These are phyloP conservation scores for Gracilariopsis chorda DNA, from an alignment of 23 red algal genomes.

Conservation along the genomic window DNA sequence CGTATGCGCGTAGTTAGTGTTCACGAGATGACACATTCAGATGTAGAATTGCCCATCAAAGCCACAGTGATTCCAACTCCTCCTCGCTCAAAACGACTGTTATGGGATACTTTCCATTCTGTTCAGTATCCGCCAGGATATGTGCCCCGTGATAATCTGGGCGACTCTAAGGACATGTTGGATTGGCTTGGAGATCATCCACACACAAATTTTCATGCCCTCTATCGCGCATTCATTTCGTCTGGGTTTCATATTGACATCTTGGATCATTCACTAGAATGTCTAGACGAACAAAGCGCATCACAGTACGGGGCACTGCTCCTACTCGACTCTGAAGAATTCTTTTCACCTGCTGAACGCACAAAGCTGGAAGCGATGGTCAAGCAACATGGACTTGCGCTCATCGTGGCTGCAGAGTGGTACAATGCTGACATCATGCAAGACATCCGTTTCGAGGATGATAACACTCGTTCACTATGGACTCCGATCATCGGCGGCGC, in stretches of 20 bases:
- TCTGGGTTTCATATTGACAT: conserved; percentile 75
- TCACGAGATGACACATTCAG: conserved; percentile 21
- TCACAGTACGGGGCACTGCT: conserved; percentile 53
- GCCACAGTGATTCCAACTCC: conserved; percentile 38
- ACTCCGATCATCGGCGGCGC: conserved; percentile 66
- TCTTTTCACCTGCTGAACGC: conserved; percentile 51
- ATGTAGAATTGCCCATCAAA: conserved; percentile 50
- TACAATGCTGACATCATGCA: conserved; percentile 72
- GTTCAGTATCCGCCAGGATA: conserved; percentile 82
- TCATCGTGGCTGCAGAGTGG: conserved; percentile 87
- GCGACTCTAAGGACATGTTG: conserved; percentile 72
- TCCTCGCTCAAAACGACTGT: conserved; percentile 52
- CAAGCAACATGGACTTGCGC: conserved; percentile 38
- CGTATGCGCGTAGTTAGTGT: conserved; percentile 36
- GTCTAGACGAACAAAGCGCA: background rate
- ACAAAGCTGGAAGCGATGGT: conserved; percentile 37
- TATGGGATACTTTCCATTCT: conserved; percentile 89
- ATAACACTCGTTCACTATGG: conserved; percentile 80
- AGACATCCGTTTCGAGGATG: conserved; percentile 81
- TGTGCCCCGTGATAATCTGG: conserved; percentile 81
- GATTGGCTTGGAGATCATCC: conserved; percentile 95
- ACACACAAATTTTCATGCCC: conserved; percentile 78
- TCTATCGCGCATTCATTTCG: conserved; percentile 40
- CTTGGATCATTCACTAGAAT: conserved; percentile 48
- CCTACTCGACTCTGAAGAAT: conserved; percentile 84